Base-by-base conservation (phyloP, 169 alveolate genomes). In the Ichthyophthirius multifiliis region DNA sequence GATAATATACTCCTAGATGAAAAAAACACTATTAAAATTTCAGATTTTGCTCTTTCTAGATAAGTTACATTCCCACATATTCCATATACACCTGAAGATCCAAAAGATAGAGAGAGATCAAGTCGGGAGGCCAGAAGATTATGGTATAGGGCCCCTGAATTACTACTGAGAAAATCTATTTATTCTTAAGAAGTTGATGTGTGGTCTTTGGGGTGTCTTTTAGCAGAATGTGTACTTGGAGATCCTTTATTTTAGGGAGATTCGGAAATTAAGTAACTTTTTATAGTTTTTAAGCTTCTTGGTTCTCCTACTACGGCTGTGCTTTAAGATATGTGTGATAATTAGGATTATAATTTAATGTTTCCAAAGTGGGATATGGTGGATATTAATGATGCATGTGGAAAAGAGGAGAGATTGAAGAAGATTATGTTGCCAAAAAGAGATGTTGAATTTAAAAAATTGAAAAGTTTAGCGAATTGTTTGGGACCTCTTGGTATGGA, bases 91-190 rank as follows among this genome's bases (percentile, higher is more conserved):
- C 97, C 97, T 5, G 97, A 93, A 82, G 96, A 93, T 74, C 97
- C 97, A 7, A 89, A 90, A 64, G 97, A 93, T 34, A 65, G 97
- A 41, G 95, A 92, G 34, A 82, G 97, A 64, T 93, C 97, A 15
- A 89, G 90, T 5, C 87, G 97, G 73, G 97, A 93, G 74, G 81
- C 92, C 27, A 67, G 89, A 74, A 65, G 97, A 35, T 62, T 94
- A 73, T 92, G 96, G 95, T n/a, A n/a, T 83, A 65, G 96, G 32
- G 96, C 98, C 5, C 98, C 98, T 9, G 98, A 95, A 83, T 65
- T 94, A 75, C 83, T 95, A 63, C 75, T 95, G 73, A 83, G 94
- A 74, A 92, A 88, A 81, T 74, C 85, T 27, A 83, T 78, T 37
- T 94, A 93, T 75, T 63, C 92, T 18, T 83, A 77, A 47, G 94